These are phyloP conservation scores for Collybia mongolica DNA, from an alignment of 768 basidiomycete genomes.

Conservation along the genomic window DNA sequence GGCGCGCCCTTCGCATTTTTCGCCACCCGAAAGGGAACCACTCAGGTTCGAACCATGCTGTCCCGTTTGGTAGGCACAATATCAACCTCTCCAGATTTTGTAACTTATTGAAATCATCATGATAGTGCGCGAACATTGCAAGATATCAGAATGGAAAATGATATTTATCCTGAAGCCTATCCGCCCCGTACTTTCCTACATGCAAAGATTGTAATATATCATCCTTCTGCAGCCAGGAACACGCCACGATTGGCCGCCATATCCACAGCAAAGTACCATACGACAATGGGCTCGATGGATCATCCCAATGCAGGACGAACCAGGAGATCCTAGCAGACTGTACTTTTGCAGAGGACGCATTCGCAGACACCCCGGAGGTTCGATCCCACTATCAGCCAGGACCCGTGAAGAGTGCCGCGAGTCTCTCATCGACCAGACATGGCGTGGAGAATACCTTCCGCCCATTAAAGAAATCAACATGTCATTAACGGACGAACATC, in stretches of 20 bases:
- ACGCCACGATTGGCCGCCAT: constrained; percentile 17
- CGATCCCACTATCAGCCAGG: constrained; percentile 26
- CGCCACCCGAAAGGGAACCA: constrained; percentile 11
- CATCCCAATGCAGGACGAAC: constrained; percentile 25
- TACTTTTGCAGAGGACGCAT: constrained; percentile 12
- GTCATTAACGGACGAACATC: background rate
- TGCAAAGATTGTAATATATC: constrained; percentile 21
- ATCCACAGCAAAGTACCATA: constrained; percentile 16
- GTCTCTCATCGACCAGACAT: constrained; percentile 20
- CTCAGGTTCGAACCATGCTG: constrained; percentile 21
- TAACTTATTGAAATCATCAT: background rate
- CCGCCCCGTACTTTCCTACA: constrained; percentile 10
- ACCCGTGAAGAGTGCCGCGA: constrained; percentile 21
- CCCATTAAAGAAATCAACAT: constrained; percentile 8
- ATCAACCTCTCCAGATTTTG: background rate
- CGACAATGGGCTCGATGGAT: constrained; percentile 16
- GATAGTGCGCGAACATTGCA: constrained; percentile 22
- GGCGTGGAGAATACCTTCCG: constrained; percentile 22
- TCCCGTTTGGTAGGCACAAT: constrained; percentile 16
- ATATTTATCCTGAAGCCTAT: background rate
- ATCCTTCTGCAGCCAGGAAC: constrained; percentile 24
- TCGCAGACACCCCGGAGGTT: too few species aligned
- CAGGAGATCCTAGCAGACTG: constrained; percentile 16
- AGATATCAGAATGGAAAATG: constrained; percentile 19
- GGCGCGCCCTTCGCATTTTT: background rate